These are phyloP conservation scores for Aspergillus sp. DNA, from an alignment of 2,329 filamentous ascomycete genomes.

Conservation along the genomic window DNA sequence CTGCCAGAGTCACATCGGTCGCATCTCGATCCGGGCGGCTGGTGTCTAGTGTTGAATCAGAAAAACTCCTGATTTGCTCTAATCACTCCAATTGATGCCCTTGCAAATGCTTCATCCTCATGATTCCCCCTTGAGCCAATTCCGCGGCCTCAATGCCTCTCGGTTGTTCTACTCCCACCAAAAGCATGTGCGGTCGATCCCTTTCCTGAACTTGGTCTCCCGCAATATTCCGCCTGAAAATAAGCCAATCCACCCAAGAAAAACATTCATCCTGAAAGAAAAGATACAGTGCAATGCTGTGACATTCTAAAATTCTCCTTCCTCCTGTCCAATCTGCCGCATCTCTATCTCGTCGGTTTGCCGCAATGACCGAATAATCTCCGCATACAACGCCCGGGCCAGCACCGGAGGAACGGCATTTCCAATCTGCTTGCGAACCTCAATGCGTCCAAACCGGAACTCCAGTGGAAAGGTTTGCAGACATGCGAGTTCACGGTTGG, in stretches of 20 bases:
- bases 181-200: not conserved
- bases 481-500: conserved; percentile 64
- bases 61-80: too few species aligned
- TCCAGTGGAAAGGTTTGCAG: conserved; percentile 67
- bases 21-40: too few species aligned
- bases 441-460: conserved; percentile 55
- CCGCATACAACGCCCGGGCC: conserved; percentile 39
- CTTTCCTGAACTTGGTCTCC: not conserved
- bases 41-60: too few species aligned
- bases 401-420: conserved; percentile 71
- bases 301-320: too few species aligned
- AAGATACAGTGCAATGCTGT: not conserved
- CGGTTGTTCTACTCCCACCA: not conserved
- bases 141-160: not conserved
- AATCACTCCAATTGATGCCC: not conserved
- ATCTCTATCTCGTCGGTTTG: conserved; percentile 31
- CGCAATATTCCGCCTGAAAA: too few species aligned
- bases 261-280: not conserved
- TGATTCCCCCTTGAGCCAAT: too few species aligned
- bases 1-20: too few species aligned
- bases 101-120: not conserved
- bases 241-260: not conserved
- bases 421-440: conserved; percentile 64
- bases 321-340: not conserved
- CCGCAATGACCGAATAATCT: conserved; percentile 38